Conservation (phyloP, 1,284 basidiomycete species). For the Rhodotorula sp. region DNA sequence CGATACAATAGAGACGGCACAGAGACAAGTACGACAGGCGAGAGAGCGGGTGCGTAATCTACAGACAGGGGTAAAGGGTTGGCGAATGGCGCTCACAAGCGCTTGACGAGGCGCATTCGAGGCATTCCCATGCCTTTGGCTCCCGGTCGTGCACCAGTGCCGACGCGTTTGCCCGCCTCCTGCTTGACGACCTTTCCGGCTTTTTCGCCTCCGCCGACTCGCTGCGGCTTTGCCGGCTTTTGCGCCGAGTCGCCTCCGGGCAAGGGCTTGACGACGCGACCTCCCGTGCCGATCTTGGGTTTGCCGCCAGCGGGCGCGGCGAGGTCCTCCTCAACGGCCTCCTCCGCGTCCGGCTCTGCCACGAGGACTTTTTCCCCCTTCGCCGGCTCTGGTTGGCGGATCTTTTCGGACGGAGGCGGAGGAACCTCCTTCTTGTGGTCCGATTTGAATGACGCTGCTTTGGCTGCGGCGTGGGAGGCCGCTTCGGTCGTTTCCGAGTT, state of each 20-base stretch:
- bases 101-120: neutral
- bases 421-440: neutral
- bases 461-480: conserved; percentile 14
- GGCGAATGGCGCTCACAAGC: neutral
- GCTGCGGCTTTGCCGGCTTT: neutral
- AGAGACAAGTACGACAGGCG: neutral
- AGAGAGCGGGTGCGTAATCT: neutral
- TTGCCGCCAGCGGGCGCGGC: conserved; percentile 1
- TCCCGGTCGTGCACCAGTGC: conserved; percentile 27
- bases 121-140: conserved; percentile 23
- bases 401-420: neutral
- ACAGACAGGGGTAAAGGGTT: neutral
- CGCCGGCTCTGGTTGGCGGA: neutral
- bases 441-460: neutral
- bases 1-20: neutral
- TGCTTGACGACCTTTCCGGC: conserved; percentile 19
- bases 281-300: conserved; percentile 26
- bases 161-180: conserved; percentile 26
- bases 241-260: neutral
- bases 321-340: neutral
- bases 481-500: neutral
- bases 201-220: conserved; percentile 13
- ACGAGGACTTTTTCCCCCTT: neutral
- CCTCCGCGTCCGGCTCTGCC: neutral
- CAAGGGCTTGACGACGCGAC: conserved; percentile 14